Base-by-base conservation (phyloP, 2,329 filamentous ascomycete genomes). In the Colletotrichum sp. region DNA sequence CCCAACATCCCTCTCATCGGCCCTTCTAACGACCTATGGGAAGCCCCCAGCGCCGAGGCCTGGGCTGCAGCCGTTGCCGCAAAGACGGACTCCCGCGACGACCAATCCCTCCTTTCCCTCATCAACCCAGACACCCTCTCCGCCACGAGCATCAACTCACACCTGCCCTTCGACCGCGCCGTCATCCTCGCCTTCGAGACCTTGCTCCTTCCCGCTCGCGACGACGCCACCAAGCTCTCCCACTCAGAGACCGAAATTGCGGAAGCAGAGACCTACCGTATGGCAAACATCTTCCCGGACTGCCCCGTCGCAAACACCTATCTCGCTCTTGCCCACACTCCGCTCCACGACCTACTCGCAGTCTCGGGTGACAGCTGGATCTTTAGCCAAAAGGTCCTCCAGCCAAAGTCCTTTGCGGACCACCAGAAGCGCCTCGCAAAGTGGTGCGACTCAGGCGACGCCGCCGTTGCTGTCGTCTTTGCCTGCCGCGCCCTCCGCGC, bases 361-460 rank as follows among this genome's bases (percentile, higher is more conserved):
- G 89, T 92, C 9, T 89, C 89, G 32, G 90, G 91, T 64, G 88
- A 92, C 76, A 90, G 87, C 68, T 92, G 90, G 90, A 84, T 90
- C 24, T 91, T 92, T 79, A 87, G 87, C 67, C 86, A 87, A 71
- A 92, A 92, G 79, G 82, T 92, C 7, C 81, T 86, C 3, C 82
- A 85, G 6, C 81, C 82, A 3, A 83, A 84, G 30, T 80, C 84
- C 13, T 92, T 89, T 77, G 79, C 83, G 60, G 85, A 88, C 77
- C 87, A 90, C 76, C 86, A 89, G 80, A 83, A 82, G 69, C 85
- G 85, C 21, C 84, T 92, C 5, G 83, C 84, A 32, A 79, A 80
- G 39, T 91, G 90, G 89, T 81, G 83, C 13, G 82, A 85, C 18
- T 88, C 88, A 7, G 83, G 83, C 34, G 85, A 83, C 32, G 89